These are phyloP conservation scores for Triticum aestivum DNA, from an alignment of 176 grass and related monocot species.

Conservation along the genomic window IWGSC_CS_RefSeq_v2.1 NC_057808.1:36353533-36354032, in stretches of 20 bases:
- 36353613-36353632: not conserved
- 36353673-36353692: not conserved
- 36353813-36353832: not conserved
- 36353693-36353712: not conserved
- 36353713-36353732: not conserved
- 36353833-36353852: not conserved
- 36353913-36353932: constrained; percentile 54
- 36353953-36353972: constrained; percentile 94
- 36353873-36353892: constrained; percentile 78
- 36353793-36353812: not conserved
- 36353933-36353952: constrained; percentile 68
- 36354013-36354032: constrained; percentile 57
- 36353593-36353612: not conserved
- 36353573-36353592: not conserved
- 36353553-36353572: constrained; percentile 51
- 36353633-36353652: not conserved
- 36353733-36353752: not conserved
- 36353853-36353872: not conserved
- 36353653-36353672: not conserved
- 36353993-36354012: constrained; percentile 46
- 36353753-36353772: not conserved
- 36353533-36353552: constrained; percentile 87
- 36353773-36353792: not conserved
- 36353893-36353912: constrained; percentile 79
- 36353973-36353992: constrained; percentile 41